Evolutionary conservation across 495 filamentous ascomycete genomes (phyloP), one percentile per base, ranked within the genome.

Genomic region (Talaromyces stipitatus): DNA sequence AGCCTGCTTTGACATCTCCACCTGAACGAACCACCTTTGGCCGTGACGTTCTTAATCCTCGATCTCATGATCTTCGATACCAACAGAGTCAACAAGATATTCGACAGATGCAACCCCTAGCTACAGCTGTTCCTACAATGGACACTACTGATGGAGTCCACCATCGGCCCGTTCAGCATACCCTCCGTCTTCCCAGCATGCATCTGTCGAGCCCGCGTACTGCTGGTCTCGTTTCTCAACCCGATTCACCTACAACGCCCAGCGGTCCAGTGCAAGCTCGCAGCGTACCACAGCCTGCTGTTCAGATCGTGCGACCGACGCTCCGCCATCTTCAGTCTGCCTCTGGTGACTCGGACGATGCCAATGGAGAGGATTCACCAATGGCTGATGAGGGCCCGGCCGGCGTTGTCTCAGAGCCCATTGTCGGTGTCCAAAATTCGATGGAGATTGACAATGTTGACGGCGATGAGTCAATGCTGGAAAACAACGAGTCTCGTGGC

Each of bases 211-310:
- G 22, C 54, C 54, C 54, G 18, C 54, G 54, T 11, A 55, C 22
- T 26, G 78, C 82, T 2, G 85, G 85, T 20, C 74, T 91, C 52
- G 80, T 84, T 23, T 96, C 94, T 7, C 94, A 96, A 64, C 94
- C 94, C 1, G 88, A 90, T 54, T 96, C 92, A 9, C 94, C 94
- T 1, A 96, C 91, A 10, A 98, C 94, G 1, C 94, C 92, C 9
- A 80, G 87, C 52, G 88, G 88, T 36, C 85, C 84, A 10, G 78
- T 61, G 64, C 85, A 64, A 65, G 75, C 60, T 73, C 83, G 59
- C 65, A 78, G 54, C 69, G 75, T 63, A 62, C 71, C 57, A 60
- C 80, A 57, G 61, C 66, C 56, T 50, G 65, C 64, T 63, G 75
- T 65, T 64, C 78, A 61, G 60, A 65, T 80, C 54, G 74, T 82